Evolutionary conservation across 2,329 filamentous ascomycete species (phyloP).

Genomic region (Colletotrichum ledebouriae): DNA sequence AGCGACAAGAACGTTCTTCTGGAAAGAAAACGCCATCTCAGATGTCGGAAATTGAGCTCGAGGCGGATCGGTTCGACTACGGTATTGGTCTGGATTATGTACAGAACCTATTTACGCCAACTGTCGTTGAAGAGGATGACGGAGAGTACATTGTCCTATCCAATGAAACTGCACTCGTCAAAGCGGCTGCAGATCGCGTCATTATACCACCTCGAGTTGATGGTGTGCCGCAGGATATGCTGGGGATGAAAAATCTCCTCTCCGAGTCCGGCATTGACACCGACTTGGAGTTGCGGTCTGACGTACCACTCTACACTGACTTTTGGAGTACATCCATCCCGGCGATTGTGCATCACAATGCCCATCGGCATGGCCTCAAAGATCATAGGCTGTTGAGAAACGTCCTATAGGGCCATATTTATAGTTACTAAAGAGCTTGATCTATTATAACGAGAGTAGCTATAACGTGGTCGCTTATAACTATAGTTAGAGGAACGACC

Average conservation of each 20-base stretch:
- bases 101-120: conserved; percentile 50
- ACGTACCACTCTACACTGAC: conserved; percentile 45
- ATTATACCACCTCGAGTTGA: conserved; percentile 46
- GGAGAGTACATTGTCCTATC: conserved; percentile 46
- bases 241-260: background rate
- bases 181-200: conserved; percentile 43
- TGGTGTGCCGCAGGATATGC: conserved; percentile 45
- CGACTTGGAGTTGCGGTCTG: conserved; percentile 6
- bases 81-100: conserved; percentile 48
- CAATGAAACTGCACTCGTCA: conserved; percentile 40
- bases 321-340: conserved; percentile 45
- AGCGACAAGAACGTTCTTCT: conserved; percentile 8
- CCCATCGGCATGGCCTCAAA: conserved; percentile 44
- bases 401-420: no score
- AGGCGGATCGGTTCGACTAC: conserved; percentile 44
- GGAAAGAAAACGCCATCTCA: background rate
- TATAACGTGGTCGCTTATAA: no score
- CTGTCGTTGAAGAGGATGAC: conserved; percentile 48
- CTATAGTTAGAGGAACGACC: no score
- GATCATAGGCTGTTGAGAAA: conserved; percentile 39
- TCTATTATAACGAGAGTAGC: no score
- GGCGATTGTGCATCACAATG: conserved; percentile 46
- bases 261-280: conserved; percentile 8
- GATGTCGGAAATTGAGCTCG: background rate
- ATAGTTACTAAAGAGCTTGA: no score